A percentile compares a stretch with the other conserved stretches of the same genome.
Conservation (phyloP, 1,139 yeast species). For the Hansenula anomala region DNA sequence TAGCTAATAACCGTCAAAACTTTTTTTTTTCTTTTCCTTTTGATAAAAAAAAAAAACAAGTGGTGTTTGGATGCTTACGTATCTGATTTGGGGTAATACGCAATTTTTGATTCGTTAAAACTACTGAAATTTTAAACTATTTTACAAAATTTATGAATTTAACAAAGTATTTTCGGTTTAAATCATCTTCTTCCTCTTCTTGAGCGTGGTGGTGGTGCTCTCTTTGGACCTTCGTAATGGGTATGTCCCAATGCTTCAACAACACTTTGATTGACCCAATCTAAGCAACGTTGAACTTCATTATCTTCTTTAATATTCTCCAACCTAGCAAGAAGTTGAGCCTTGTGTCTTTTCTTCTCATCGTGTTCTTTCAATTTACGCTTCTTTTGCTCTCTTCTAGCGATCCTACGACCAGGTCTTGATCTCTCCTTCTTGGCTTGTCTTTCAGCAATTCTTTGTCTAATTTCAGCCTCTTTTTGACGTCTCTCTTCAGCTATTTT, state of each 20-base stretch:
- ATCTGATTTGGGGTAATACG: too few relatives aligned
- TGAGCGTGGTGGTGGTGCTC: slow-evolving; percentile 2
- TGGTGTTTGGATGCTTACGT: too few relatives aligned
- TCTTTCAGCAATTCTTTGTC: slow-evolving; percentile 21
- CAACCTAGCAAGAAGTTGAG: slow-evolving; percentile 28
- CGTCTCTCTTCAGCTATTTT: slow-evolving; percentile 17
- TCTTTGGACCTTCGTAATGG: slow-evolving; percentile 49
- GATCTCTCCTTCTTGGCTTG: slow-evolving; percentile 23
- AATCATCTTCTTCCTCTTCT: slow-evolving; percentile 6
- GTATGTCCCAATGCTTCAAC: slow-evolving; percentile 44
- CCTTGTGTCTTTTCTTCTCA: slow-evolving; percentile 30
- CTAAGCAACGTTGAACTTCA: slow-evolving; percentile 42
- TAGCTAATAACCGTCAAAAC: too few relatives aligned
- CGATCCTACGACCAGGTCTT: slow-evolving; percentile 27
- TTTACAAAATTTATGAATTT: not conserved
- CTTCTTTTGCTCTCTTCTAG: slow-evolving; percentile 26
- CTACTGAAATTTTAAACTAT: not conserved
- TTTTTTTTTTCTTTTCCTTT: too few relatives aligned
- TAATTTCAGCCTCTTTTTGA: slow-evolving; percentile 16
- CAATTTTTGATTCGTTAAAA: not conserved
- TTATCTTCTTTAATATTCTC: slow-evolving; percentile 32
- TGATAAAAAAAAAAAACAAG: too few relatives aligned
- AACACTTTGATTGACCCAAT: slow-evolving; percentile 62
- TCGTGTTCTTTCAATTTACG: slow-evolving; percentile 25
- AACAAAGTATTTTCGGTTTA: too few relatives aligned